Evolutionary conservation across 1,284 basidiomycete genomes (phyloP).

Genomic region (Garcileccinum viscosum): DNA sequence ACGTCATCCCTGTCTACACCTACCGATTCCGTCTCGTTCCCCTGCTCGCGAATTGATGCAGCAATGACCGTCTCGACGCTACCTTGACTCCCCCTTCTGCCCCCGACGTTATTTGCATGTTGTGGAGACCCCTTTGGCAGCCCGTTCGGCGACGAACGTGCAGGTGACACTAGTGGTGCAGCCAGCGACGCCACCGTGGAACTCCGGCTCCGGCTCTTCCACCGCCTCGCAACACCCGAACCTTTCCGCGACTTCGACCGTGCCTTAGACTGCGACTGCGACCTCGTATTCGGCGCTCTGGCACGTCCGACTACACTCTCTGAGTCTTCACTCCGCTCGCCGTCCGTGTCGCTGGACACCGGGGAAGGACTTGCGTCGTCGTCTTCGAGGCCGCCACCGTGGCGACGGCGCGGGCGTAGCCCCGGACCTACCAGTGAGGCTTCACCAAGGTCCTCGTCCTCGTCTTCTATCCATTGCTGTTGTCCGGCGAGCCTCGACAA

Average conservation of each 20-base stretch:
- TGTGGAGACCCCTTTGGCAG: not conserved
- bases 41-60: conserved; percentile 41
- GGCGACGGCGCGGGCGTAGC: conserved; percentile 19
- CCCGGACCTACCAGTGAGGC: conserved; percentile 10
- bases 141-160: conserved; percentile 13
- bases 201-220: conserved; percentile 55
- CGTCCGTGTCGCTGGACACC: conserved; percentile 57
- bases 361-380: conserved; percentile 54
- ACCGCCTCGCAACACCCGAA: conserved; percentile 13
- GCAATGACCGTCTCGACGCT: conserved; percentile 75
- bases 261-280: conserved; percentile 16
- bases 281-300: not conserved
- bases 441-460: conserved; percentile 18
- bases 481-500: conserved; percentile 61
- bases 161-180: conserved; percentile 40
- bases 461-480: conserved; percentile 56
- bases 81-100: conserved; percentile 60
- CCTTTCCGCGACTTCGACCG: conserved; percentile 29
- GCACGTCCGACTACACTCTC: conserved; percentile 10
- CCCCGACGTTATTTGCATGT: not conserved
- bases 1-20: conserved; percentile 11
- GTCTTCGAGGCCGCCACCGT: conserved; percentile 42
- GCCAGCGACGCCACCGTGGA: conserved; percentile 65
- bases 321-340: conserved; percentile 43
- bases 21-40: conserved; percentile 20